phyloP scores from a whole-genome alignment of 176 grass and related monocot species.

The Pontederia crassipes region DNA sequence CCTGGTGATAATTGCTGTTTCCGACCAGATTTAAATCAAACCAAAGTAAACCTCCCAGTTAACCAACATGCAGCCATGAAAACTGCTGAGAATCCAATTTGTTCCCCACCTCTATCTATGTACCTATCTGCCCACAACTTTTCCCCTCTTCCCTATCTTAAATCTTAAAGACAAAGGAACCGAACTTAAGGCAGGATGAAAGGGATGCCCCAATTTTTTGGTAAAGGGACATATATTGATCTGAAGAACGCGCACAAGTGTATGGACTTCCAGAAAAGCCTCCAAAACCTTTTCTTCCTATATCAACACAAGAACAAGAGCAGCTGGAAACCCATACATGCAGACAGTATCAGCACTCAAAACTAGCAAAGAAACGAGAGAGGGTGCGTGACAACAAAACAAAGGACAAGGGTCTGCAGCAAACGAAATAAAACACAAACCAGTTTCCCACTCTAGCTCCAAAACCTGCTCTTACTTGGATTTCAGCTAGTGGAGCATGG shows the following conservation, averaged over 20 bases:
- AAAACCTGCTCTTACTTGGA: too few relatives aligned
- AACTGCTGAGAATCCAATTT: conserved; percentile 8
- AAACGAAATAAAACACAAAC: too few relatives aligned
- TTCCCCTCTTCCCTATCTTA: conserved; percentile 6
- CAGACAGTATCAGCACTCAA: too few relatives aligned
- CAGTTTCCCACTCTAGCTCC: too few relatives aligned
- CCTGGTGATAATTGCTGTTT: conserved; percentile 10
- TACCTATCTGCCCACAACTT: conserved; percentile 22
- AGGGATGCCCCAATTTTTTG: conserved; percentile 35
- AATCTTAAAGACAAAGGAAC: conserved; percentile 28
- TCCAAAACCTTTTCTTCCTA: conserved; percentile 73
- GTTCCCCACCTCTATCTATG: conserved; percentile 17
- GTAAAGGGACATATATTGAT: conserved; percentile 32
- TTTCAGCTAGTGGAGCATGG: too few relatives aligned
- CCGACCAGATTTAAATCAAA: conserved; percentile 1
- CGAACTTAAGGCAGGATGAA: conserved; percentile 30
- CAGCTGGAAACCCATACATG: not conserved
- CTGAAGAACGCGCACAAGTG: conserved; percentile 37
- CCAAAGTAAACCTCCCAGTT: conserved; percentile 19
- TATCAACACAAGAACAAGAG: conserved; percentile 65
- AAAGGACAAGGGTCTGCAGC: too few relatives aligned
- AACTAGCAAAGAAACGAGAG: too few relatives aligned
- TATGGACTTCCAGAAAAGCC: conserved; percentile 9
- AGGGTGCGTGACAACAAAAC: too few relatives aligned
- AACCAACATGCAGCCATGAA: conserved; percentile 40